Base-by-base conservation (phyloP, 176 grass and related monocot genomes). In the Tillandsia leiboldiana region DNA sequence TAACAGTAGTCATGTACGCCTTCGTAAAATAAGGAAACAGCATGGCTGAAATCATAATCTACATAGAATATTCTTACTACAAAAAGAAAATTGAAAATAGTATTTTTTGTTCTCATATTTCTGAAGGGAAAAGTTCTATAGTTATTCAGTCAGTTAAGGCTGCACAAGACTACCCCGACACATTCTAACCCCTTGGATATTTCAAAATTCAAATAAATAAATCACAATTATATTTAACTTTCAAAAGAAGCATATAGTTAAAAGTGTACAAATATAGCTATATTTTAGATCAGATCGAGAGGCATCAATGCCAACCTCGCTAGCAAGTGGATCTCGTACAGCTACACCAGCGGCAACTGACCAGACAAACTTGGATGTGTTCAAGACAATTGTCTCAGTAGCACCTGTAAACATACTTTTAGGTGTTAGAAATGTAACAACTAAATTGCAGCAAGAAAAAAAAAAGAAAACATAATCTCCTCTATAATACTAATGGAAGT, bases 321-420 rank as follows among this genome's bases (percentile, higher is more conserved):
- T 92, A 81, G 94, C 94, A 84, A 97, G 84, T 65, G 82, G 84
- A 86, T 93, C 86, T 70, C 80, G 80, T 70, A 75, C 72, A 67
- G 79, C 56, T 47, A 97, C 89, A 76, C 64, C 79, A 14, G 94
- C 87, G 66, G 84, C 63, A 13, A 93, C 87, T 3, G 87, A 92
- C 89, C 94, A 97, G 28, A 97, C 87, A 64, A 92, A 84, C 77
- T 92, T 97, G 58, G 89, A 90, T 69, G 82, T 72, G 67, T 93
- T 88, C 84, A 97, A 73, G 74, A 87, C 48, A 81, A 92, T 73
- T 9, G 94, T 97, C 69, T 97, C 89, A 4, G 77, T 85, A 64
- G 89, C 76, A 79, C 94, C 94, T 97, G 12, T 62, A 67, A 79
- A 20, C 1, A 75, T 77, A 80, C 73, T 53, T 9, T 76, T 81